Evolutionary conservation across 2,329 filamentous ascomycete genomes (phyloP), one percentile per base, ranked within the genome.

Genomic region (Zopfia rhizophila): DNA sequence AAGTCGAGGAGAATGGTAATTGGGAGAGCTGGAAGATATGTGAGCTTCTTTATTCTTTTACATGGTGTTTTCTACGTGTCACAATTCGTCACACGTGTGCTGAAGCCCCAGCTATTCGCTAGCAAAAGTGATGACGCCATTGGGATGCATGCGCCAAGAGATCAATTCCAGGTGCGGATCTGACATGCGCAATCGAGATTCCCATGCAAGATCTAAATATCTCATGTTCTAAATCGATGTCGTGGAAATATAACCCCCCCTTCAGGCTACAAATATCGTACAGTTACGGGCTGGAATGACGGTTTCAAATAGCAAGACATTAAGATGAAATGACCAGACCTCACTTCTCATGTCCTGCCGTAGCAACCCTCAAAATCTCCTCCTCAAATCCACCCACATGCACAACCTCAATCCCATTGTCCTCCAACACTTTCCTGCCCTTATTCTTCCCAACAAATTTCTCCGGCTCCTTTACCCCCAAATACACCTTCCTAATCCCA

Each of bases 371-470:
- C 37, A 97, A 68, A 56, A 97, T 97, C 44, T 93, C 87, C 23
- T 83, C 78, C 66, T 97, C 90, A 41, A 97, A 67, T 0, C 91
- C 93, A 13, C 77, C 60, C 3, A 97, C 82, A 68, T 88, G 83
- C 29, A 89, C 74, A 53, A 93, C 90, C 31, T 84, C 72, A 38
- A 99, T 82, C 0, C 91, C 91, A 4, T 84, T 86, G 32, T 83
- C 82, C 58, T 86, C 81, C 44, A 99, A 76, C 66, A 83, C 86
- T 58, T 72, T 76, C 60, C 86, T 85, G 6, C 91, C 91, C 46
- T 86, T 82, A 55, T 96, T 97, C 48, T 88, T 81, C 5, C 85
- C 85, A 13, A 97, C 90, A 73, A 97, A 99, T 22, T 85, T 96
- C 61, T 89, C 88, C 0, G 94, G 94, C 74, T 99, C 94, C 58